Evolutionary conservation across 805 yeast genomes (phyloP).

Genomic region (Yamadazyma paraphyllophila): DNA sequence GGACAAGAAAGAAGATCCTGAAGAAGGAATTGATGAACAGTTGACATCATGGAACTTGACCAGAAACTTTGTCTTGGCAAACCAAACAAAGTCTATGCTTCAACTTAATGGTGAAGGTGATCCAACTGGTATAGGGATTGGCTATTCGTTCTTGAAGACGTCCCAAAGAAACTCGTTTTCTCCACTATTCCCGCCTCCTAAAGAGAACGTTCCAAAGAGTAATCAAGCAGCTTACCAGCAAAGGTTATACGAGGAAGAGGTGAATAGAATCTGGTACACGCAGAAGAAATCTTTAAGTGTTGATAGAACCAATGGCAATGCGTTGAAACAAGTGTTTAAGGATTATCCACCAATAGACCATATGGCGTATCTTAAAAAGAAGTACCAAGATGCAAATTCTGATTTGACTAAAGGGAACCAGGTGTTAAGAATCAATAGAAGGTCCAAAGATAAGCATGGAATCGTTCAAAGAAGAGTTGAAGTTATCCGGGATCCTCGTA

Average conservation of each 20-base stretch:
- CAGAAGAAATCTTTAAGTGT: constrained; percentile 61
- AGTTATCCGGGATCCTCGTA: constrained; percentile 77
- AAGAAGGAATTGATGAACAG: constrained; percentile 74
- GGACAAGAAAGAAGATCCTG: constrained; percentile 34
- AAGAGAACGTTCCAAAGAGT: constrained; percentile 37
- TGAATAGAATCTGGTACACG: constrained; percentile 83
- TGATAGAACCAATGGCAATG: constrained; percentile 26
- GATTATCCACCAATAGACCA: constrained; percentile 40
- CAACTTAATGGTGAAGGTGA: constrained; percentile 95
- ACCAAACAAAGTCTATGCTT: constrained; percentile 95
- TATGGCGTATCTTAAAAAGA: constrained; percentile 28
- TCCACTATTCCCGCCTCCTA: constrained; percentile 36
- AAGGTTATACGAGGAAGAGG: constrained; percentile 87
- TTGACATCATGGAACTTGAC: constrained; percentile 94
- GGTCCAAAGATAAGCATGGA: constrained; percentile 81
- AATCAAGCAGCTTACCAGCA: constrained; percentile 62
- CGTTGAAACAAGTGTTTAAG: constrained; percentile 33
- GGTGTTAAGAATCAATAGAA: constrained; percentile 60
- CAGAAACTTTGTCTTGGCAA: constrained; percentile 85
- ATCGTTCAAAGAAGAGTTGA: constrained; percentile 79
- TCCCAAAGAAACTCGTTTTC: constrained; percentile 93
- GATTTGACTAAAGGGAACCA: constrained; percentile 27
- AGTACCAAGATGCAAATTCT: constrained; percentile 34
- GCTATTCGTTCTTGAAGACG: constrained; percentile 81
- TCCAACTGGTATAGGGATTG: constrained; percentile 88